Base-by-base conservation (phyloP, 2,329 filamentous ascomycete genomes). In the Phaeomoniella chlamydospora region DNA sequence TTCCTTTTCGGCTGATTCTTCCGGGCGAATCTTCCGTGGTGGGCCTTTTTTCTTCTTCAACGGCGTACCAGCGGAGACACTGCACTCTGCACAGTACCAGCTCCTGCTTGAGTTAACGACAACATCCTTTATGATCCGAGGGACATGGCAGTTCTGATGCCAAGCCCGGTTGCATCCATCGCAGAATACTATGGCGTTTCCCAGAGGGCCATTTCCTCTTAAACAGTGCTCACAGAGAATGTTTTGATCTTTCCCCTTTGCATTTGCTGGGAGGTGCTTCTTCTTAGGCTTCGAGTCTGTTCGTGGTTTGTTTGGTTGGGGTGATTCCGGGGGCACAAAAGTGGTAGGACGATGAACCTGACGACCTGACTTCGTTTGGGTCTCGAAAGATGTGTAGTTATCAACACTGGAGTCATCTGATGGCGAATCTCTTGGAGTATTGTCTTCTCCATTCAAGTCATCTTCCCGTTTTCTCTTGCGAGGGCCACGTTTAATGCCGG, bases 161-260 rank as follows among this genome's bases (percentile, higher is more conserved):
- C 84, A 92, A 30, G 77, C 73, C 18, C 68, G 66, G 52, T 84
- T 82, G 61, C 84, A 92, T 12, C 76, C 76, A 56, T 88, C 81
- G 59, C 84, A 92, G 55, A 87, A 85, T 2, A 90, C 82, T 51
- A 92, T 87, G 58, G 77, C 72, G 57, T 90, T 90, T 45, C 64
- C 74, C n/a, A 64, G 54, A 3, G 80, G 77, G 48, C 79, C 83
- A 44, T 80, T 71, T 6, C 80, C 76, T 44, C 83, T 67, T 36
- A 76, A 70, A 57, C 84, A 92, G 43, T 72, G 68, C 46, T 76
- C 77, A 61, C 83, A 90, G 18, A 80, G 55, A 54, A 59, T 56
- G 38, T 54, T 57, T 10, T 53, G 46, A 35, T 59, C 55, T 36
- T 57, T 59, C 14, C 53, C 52, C 37, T 57, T 72, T 43, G 56